Conservation (phyloP, 2,329 filamentous ascomycete species). For the Penicillium sp. region DNA sequence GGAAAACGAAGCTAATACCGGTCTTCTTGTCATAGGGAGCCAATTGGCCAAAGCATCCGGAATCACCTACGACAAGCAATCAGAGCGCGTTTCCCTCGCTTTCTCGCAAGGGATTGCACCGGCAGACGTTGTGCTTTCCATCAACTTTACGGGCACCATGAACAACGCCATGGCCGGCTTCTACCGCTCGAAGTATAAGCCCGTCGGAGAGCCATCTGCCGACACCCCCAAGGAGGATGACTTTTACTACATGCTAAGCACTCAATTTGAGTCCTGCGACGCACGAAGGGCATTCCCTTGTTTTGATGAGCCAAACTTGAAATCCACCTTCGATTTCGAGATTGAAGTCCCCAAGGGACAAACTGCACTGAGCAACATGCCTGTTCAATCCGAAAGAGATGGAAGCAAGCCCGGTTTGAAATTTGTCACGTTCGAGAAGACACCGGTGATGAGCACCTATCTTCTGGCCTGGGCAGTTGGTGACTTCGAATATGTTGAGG, state of each 20-base stretch:
- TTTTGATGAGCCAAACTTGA: conserved; percentile 96
- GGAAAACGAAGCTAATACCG: not conserved
- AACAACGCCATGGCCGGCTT: conserved; percentile 93
- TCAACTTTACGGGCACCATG: conserved; percentile 77
- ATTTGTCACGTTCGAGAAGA: conserved; percentile 74
- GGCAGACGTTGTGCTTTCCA: conserved; percentile 65
- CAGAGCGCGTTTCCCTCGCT: conserved; percentile 76
- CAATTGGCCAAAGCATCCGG: conserved; percentile 55
- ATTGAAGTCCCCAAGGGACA: conserved; percentile 88
- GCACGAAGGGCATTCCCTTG: conserved; percentile 94
- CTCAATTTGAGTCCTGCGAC: conserved; percentile 96
- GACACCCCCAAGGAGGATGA: conserved; percentile 74
- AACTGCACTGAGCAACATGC: conserved; percentile 93
- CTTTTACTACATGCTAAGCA: conserved; percentile 77
- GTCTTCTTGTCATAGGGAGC: conserved; percentile 23
- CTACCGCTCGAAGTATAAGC: conserved; percentile 93
- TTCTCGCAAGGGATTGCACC: conserved; percentile 72
- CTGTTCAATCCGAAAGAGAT: conserved; percentile 69
- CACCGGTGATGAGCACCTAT: conserved; percentile 87
- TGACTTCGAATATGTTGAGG: conserved; percentile 96
- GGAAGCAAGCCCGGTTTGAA: conserved; percentile 66
- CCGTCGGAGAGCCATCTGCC: conserved; percentile 65
- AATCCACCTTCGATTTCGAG: conserved; percentile 91
- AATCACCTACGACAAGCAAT: conserved; percentile 77
- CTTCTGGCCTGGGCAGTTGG: conserved; percentile 91